phyloP scores from a whole-genome alignment of 2,329 filamentous ascomycete species.

The Diaporthe australafricana region DNA sequence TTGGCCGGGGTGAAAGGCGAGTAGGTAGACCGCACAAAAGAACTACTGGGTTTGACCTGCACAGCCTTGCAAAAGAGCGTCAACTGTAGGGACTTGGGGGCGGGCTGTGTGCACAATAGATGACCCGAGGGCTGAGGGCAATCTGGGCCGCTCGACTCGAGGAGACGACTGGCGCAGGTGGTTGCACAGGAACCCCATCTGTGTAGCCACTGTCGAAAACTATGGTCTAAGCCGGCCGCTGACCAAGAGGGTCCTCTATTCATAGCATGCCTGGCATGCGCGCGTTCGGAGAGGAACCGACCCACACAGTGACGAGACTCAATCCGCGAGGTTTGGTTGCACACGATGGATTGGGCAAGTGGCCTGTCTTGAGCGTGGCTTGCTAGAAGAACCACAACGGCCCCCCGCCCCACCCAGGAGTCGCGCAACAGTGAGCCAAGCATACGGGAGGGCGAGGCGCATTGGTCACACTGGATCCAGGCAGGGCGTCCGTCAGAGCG shows the following conservation, averaged over 20 bases:
- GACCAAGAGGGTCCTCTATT: constrained; percentile 25
- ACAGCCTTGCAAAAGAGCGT: constrained; percentile 1
- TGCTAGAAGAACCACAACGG: constrained; percentile 13
- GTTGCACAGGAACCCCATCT: constrained; percentile 13
- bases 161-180: constrained; percentile 10
- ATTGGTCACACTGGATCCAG: not conserved
- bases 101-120: constrained; percentile 21
- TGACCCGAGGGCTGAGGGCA: constrained; percentile 17
- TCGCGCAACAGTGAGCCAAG: constrained; percentile 7
- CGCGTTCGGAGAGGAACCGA: constrained; percentile 23
- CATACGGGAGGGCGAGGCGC: not conserved
- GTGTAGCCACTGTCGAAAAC: constrained; percentile 28
- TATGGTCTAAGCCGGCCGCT: constrained; percentile 22
- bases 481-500: constrained; percentile 2
- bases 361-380: constrained; percentile 18
- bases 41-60: not conserved
- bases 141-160: constrained; percentile 1
- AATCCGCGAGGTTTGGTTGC: constrained; percentile 24
- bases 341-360: constrained; percentile 5
- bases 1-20: not conserved
- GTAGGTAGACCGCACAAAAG: not conserved
- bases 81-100: not conserved
- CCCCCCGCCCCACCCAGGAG: not conserved
- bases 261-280: constrained; percentile 22
- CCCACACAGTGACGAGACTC: constrained; percentile 18